phyloP scores from a whole-genome alignment of 306 rosid genomes.

The Coriaria nepalensis region DNA sequence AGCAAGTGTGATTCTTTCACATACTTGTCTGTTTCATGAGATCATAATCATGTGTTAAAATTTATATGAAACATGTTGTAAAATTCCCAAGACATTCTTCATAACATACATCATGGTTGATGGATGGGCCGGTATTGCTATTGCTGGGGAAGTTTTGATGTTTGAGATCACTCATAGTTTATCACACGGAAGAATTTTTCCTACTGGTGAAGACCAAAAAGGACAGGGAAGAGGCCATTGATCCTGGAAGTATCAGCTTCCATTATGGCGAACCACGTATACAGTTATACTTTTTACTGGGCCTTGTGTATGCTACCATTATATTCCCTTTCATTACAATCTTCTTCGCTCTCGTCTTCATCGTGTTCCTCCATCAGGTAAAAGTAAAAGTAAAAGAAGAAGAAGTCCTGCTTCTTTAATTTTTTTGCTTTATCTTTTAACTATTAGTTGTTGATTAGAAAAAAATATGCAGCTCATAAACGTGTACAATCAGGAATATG shows the following conservation, averaged over 20 bases:
- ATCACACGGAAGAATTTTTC: slow-evolving; percentile 67
- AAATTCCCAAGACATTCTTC: slow-evolving; percentile 39
- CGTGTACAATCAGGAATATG: slow-evolving; percentile 70
- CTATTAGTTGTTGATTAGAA: not conserved
- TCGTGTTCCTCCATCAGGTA: slow-evolving; percentile 91
- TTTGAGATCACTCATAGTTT: slow-evolving; percentile 60
- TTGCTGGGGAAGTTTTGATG: slow-evolving; percentile 82
- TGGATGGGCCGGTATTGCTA: slow-evolving; percentile 94
- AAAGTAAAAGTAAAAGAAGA: slow-evolving; percentile 13
- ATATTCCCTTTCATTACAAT: slow-evolving; percentile 69
- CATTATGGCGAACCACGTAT: slow-evolving; percentile 82
- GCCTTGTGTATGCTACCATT: slow-evolving; percentile 62
- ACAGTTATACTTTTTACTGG: slow-evolving; percentile 64
- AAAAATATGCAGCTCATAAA: slow-evolving; percentile 54
- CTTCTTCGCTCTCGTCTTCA: slow-evolving; percentile 69
- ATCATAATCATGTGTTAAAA: too few species aligned
- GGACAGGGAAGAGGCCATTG: slow-evolving; percentile 87
- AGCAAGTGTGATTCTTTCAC: slow-evolving; percentile 27
- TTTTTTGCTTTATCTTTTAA: too few species aligned
- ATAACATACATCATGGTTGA: slow-evolving; percentile 37
- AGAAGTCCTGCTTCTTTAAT: too few species aligned
- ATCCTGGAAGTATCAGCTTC: slow-evolving; percentile 80
- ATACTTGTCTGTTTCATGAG: too few species aligned
- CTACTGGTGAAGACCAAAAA: slow-evolving; percentile 81
- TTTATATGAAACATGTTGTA: slow-evolving; percentile 13